Evolutionary conservation across 805 yeast species (phyloP), one percentile per base, ranked within the genome.

Genomic region (Candida incommunis): DNA sequence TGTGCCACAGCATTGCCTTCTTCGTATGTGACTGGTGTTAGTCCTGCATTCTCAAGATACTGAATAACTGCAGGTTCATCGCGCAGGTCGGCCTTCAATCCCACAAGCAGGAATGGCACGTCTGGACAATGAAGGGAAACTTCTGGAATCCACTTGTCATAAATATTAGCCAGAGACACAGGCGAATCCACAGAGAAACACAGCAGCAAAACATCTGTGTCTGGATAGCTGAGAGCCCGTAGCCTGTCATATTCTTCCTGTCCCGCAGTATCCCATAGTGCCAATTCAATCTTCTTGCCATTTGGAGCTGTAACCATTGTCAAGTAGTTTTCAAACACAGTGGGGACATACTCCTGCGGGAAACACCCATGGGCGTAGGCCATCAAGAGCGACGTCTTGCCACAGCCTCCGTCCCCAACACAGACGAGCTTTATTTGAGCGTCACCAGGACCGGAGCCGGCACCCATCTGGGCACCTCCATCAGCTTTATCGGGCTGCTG

Each of bases 381-480:
- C 24, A 69, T 64, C 47, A 83, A 57, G 53, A 85, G 61, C 54
- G 88, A 81, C 0, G 95, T 86, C 60, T 85, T 85, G n/a, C 95
- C 95, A 58, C 92, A 80, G 16, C 85, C 88, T 54, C 90, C 87
- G 60, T 85, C 95, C 4, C 95, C 95, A 7, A 86, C 92, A 23
- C 82, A 82, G 11, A 85, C 94, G 3, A 83, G 64, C 56, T 82
- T 82, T 40, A 70, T 54, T 42, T 64, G 67, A 34, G 60, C 56
- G 43, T 69, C 68, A n/a, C n/a, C n/a, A n/a, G n/a, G n/a, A n/a
- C n/a, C n/a, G n/a, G n/a, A n/a, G n/a, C n/a, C n/a, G n/a, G n/a
- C n/a, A n/a, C n/a, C n/a, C n/a, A n/a, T n/a, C n/a, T n/a, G n/a
- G n/a, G n/a, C n/a, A n/a, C n/a, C n/a, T n/a, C n/a, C n/a, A n/a